Percentiles rank a stretch among this genome's conserved stretches.
Evolutionary conservation across 164 flowering plant genomes (phyloP).

Genomic region (Piper longum): DNA sequence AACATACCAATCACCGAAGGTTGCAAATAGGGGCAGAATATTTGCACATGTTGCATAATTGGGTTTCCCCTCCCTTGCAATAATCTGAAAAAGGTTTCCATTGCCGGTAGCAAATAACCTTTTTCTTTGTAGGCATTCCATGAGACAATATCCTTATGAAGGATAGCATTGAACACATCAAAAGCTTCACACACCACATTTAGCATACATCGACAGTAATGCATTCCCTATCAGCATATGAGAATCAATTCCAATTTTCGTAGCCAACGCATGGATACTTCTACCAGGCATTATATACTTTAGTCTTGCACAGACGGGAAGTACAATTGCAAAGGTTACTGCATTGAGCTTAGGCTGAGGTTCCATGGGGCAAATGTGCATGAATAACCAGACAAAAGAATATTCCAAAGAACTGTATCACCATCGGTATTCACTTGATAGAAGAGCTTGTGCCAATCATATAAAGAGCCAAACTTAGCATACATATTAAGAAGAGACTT

Average conservation of each 20-base stretch:
- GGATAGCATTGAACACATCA: slow-evolving; percentile 29
- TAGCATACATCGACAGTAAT: slow-evolving; percentile 62
- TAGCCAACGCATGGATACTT: slow-evolving; percentile 37
- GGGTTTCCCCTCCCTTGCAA: slow-evolving; percentile 24
- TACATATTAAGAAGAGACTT: slow-evolving; percentile 74
- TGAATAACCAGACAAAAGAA: slow-evolving; percentile 53
- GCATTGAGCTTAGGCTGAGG: slow-evolving; percentile 43
- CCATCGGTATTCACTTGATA: slow-evolving; percentile 12
- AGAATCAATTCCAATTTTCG: slow-evolving; percentile 46
- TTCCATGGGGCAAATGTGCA: slow-evolving; percentile 23
- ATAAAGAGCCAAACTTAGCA: slow-evolving; percentile 44
- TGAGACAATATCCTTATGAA: slow-evolving; percentile 55
- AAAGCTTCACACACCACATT: slow-evolving; percentile 40
- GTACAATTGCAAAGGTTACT: slow-evolving; percentile 45
- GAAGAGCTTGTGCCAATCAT: slow-evolving; percentile 37
- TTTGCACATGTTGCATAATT: slow-evolving; percentile 54
- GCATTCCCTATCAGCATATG: slow-evolving; percentile 68
- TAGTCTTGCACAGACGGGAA: slow-evolving; percentile 48
- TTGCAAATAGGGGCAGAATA: slow-evolving; percentile 53
- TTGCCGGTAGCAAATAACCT: slow-evolving; percentile 26
- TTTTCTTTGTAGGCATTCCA: slow-evolving; percentile 75
- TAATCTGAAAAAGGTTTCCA: slow-evolving; percentile 37
- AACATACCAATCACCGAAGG: slow-evolving; percentile 15
- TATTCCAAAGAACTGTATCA: slow-evolving; percentile 70
- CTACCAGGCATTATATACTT: slow-evolving; percentile 28